Evolutionary conservation across 2,329 filamentous ascomycete genomes (phyloP), one percentile per base, ranked within the genome.

Genomic region (Penicillium janthinellum): DNA sequence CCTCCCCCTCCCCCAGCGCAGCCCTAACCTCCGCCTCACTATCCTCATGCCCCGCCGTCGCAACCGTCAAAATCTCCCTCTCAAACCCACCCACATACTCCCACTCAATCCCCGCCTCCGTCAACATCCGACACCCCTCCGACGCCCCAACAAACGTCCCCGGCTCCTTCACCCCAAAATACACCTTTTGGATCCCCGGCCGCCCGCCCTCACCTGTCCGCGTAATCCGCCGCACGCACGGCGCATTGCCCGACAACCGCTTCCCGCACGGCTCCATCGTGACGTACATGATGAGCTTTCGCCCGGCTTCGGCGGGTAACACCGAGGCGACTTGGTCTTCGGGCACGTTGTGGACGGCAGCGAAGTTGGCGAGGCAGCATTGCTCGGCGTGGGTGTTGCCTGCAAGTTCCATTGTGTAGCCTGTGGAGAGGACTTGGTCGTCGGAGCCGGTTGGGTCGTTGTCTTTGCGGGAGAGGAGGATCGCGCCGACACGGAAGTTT

Each of bases 331-430:
- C 67, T 12, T 67, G 57, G 4, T 78, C 77, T 4, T 78, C 75
- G 5, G 70, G 49, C 11, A 77, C 67, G 5, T 62, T 63, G 52
- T 79, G 72, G 0, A 67, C 67, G 8, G 72, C 68, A 2, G 76
- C 77, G 50, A 76, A 78, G 65, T 99, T 98, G 51, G 88, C 77
- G 58, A 99, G 84, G 71, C 92, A 96, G 75, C 90, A 94, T 78
- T 99, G 92, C 74, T 99, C 95, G 3, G 95, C 95, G 72, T 99
- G 95, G 0, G 95, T 98, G 78, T 99, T 99, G 44, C 94, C 95
- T 0, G 87, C 83, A 4, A 93, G 86, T 76, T 99, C 94, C 59
- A 97, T 84, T 0, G 95, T 97, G 79, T 94, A 98, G 56, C 95
- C 94, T 1, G 91, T 90, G 0, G 90, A 86, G 31, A 96, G 82